A percentile compares a stretch with the other conserved stretches of the same genome.
Evolutionary conservation across 1,139 yeast genomes (phyloP).

Genomic region (Yamadazyma triangularis): DNA sequence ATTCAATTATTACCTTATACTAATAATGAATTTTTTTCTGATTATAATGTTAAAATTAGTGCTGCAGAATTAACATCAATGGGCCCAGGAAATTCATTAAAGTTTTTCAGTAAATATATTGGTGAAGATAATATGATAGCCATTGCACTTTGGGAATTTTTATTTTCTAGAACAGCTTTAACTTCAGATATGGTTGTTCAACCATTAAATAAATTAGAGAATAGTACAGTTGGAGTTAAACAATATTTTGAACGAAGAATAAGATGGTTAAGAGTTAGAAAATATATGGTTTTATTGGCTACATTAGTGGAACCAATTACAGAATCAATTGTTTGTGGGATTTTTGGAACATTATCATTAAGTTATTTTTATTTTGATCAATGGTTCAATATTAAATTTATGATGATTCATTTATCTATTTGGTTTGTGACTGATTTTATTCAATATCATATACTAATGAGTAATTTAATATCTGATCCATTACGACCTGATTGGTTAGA

Average conservation of each 20-base stretch:
- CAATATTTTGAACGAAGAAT: slow-evolving; percentile 68
- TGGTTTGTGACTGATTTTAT: slow-evolving; percentile 66
- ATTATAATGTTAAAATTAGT: slow-evolving; percentile 24
- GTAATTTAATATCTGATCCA: slow-evolving; percentile 16
- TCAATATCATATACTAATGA: slow-evolving; percentile 49
- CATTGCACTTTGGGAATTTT: slow-evolving; percentile 73
- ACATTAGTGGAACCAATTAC: slow-evolving; percentile 86
- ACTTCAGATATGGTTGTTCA: slow-evolving; percentile 78
- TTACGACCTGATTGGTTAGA: slow-evolving; percentile 27
- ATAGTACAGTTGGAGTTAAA: slow-evolving; percentile 35
- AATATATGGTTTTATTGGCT: slow-evolving; percentile 83
- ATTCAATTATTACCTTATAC: slow-evolving; percentile 36
- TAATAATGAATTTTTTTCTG: slow-evolving; percentile 25
- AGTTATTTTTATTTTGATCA: slow-evolving; percentile 40
- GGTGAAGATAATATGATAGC: slow-evolving; percentile 96
- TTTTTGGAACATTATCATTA: slow-evolving; percentile 60
- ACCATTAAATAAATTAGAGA: slow-evolving; percentile 49
- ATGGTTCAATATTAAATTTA: slow-evolving; percentile 31
- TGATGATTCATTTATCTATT: slow-evolving; percentile 47
- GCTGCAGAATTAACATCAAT: slow-evolving; percentile 24
- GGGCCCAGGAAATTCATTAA: slow-evolving; percentile 52
- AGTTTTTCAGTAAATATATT: slow-evolving; percentile 73
- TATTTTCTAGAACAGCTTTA: slow-evolving; percentile 68
- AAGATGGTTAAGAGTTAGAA: slow-evolving; percentile 86
- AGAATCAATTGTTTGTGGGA: slow-evolving; percentile 66